These are phyloP conservation scores for Aspergillus hortae DNA, from an alignment of 2,329 filamentous ascomycete genomes.

Conservation along the genomic window DNA sequence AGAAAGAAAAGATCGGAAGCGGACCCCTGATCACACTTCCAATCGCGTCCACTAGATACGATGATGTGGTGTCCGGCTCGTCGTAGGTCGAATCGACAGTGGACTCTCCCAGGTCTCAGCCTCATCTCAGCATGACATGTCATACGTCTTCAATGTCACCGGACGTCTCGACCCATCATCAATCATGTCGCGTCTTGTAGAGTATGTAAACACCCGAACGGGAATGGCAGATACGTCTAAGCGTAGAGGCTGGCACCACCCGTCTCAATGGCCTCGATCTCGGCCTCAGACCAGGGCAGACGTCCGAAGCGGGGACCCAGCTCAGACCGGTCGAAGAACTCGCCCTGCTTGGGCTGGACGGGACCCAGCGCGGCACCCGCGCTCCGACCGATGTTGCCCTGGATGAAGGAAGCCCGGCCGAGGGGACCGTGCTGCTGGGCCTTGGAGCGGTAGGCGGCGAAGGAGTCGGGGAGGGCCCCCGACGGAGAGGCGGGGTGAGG, in stretches of 20 bases:
- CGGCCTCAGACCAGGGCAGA: slow-evolving; percentile 66
- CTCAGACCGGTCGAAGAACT: slow-evolving; percentile 85
- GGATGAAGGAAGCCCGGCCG: slow-evolving; percentile 33
- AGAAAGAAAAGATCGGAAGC: slow-evolving; percentile 4
- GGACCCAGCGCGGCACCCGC: slow-evolving; percentile 70
- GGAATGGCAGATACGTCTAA: slow-evolving; percentile 26
- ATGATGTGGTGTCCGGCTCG: neutral
- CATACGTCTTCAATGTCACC: slow-evolving; percentile 1
- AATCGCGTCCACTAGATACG: neutral
- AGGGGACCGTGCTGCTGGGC: slow-evolving; percentile 65
- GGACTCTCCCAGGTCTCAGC: neutral
- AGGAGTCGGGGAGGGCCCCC: slow-evolving; percentile 56
- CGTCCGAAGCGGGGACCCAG: slow-evolving; percentile 81
- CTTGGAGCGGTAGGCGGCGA: slow-evolving; percentile 60
- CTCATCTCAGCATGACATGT: neutral
- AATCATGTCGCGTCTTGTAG: slow-evolving; percentile 8
- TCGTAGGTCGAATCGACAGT: neutral
- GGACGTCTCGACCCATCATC: neutral
- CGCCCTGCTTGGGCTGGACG: slow-evolving; percentile 65
- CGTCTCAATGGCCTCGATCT: slow-evolving; percentile 95
- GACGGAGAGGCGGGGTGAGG: slow-evolving; percentile 57
- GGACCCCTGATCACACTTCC: neutral
- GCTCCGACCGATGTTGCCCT: slow-evolving; percentile 53
- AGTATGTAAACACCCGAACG: neutral
- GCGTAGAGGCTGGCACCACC: slow-evolving; percentile 71